Base-by-base conservation (phyloP, 2,329 filamentous ascomycete species). In the Pyrenophora seminiperda region DNA sequence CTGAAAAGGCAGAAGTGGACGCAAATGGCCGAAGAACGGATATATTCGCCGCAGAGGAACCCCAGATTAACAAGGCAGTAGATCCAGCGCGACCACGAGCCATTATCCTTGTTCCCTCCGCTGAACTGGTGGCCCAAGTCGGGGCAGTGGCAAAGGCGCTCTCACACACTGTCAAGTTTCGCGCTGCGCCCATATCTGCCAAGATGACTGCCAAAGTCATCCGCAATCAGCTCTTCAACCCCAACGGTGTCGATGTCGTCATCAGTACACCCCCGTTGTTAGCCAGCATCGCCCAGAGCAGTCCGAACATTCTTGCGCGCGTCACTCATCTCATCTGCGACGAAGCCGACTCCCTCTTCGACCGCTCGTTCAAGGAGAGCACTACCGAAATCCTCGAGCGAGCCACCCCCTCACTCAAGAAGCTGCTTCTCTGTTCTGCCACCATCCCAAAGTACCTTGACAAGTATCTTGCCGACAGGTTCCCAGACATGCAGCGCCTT, bases 271-370 rank as follows among this genome's bases (percentile, higher is more conserved):
- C 94, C 4, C 92, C 97, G 67, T 81, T 99, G 9, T 83, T 99
- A 31, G 83, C 88, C 47, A 92, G 90, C 54, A 94, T 99, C 66
- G 90, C 90, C 10, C 86, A 96, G 59, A 87, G 86, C 15, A 91
- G 97, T 59, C 94, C 94, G 9, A 93, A 96, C 65, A 86, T 99
- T 54, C 83, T 99, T 29, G 92, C 90, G n/a, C 88, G 91, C 10
- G 92, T 97, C 50, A 86, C 84, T 1, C 90, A 97, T 69, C 81
- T 99, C 9, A 83, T 99, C 51, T 81, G 96, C 40, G 95, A 99
- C 70, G 95, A 99, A 77, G 95, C 95, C 1, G 94, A 99, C 75
- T 97, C 92, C 3, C 84, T 99, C 7, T 84, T 99, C 61, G 95
- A 99, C 75, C 89, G 91, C 50, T 95, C 91, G 51, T 99, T 99